Conservation (phyloP, 768 basidiomycete species). For the Serendipita sp. region DNA sequence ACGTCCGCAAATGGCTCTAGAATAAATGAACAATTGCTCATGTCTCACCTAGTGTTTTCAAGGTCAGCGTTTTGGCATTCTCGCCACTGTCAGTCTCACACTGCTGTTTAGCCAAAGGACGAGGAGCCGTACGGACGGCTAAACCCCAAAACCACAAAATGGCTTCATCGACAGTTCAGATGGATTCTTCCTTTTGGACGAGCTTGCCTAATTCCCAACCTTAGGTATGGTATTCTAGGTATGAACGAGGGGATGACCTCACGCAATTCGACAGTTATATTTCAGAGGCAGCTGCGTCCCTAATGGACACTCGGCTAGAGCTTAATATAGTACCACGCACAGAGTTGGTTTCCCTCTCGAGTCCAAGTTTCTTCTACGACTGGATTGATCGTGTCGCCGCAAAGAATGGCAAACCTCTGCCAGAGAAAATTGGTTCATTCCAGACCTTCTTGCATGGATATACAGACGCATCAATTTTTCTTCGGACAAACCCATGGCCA, state of each 20-base stretch:
- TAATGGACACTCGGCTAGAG: slow-evolving; percentile 58
- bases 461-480: slow-evolving; percentile 76
- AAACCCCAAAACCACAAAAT: slow-evolving; percentile 88
- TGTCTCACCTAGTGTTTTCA: slow-evolving; percentile 52
- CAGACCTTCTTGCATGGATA: slow-evolving; percentile 79
- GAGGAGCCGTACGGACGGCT: slow-evolving; percentile 79
- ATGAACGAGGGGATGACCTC: background rate
- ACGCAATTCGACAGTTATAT: slow-evolving; percentile 42
- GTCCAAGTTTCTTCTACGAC: slow-evolving; percentile 81
- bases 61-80: slow-evolving; percentile 19
- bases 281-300: slow-evolving; percentile 75
- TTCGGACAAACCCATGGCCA: slow-evolving; percentile 77
- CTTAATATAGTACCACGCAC: slow-evolving; percentile 77
- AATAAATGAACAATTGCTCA: background rate
- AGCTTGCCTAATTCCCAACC: slow-evolving; percentile 75
- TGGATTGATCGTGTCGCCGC: slow-evolving; percentile 72
- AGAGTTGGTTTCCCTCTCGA: slow-evolving; percentile 66
- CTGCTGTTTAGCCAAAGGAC: slow-evolving; percentile 22
- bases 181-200: slow-evolving; percentile 87
- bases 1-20: slow-evolving; percentile 20
- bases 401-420: slow-evolving; percentile 70
- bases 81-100: no score
- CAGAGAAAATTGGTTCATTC: slow-evolving; percentile 83
- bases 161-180: slow-evolving; percentile 75
- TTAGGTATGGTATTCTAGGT: slow-evolving; percentile 37